A percentile compares a stretch with the other conserved stretches of the same genome.
Conservation (phyloP, 2,329 filamentous ascomycete species). For the Pseudopyrenochaeta lycopersici region DNA sequence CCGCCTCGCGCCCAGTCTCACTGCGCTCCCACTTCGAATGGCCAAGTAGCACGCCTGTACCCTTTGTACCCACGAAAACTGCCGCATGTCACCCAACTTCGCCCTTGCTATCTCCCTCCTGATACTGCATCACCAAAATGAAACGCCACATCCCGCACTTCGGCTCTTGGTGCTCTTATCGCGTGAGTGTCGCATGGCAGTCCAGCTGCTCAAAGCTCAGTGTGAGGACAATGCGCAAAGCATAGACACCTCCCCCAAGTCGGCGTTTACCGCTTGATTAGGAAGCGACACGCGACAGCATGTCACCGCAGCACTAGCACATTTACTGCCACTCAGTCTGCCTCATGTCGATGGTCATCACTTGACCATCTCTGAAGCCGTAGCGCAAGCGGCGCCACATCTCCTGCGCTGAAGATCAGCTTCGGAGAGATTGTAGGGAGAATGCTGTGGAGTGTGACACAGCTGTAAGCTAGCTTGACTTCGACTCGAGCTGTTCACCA, state of each 20-base stretch:
- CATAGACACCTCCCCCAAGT: background rate
- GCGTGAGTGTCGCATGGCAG: conserved; percentile 15
- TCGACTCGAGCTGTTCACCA: background rate
- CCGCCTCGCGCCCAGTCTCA: background rate
- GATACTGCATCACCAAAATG: conserved; percentile 1
- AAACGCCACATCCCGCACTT: conserved; percentile 11
- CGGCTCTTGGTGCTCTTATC: conserved; percentile 3
- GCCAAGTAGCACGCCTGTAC: background rate
- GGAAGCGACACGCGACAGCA: background rate
- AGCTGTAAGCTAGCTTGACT: background rate
- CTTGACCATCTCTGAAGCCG: background rate
- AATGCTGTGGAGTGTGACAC: conserved; percentile 11
- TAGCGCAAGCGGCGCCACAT: background rate
- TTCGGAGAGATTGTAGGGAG: conserved; percentile 3
- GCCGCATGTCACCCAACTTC: background rate
- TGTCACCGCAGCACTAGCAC: conserved; percentile 1
- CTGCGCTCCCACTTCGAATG: background rate
- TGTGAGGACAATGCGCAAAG: conserved; percentile 2
- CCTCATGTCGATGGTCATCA: background rate
- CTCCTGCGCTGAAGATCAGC: conserved; percentile 6
- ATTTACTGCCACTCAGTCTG: background rate
- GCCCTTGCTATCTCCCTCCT: background rate
- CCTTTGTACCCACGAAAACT: background rate
- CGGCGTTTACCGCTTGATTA: background rate
- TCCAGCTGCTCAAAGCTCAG: conserved; percentile 3